These are phyloP conservation scores for Candida methanosorbosa DNA, from an alignment of 805 yeast genomes.

Conservation along the genomic window DNA sequence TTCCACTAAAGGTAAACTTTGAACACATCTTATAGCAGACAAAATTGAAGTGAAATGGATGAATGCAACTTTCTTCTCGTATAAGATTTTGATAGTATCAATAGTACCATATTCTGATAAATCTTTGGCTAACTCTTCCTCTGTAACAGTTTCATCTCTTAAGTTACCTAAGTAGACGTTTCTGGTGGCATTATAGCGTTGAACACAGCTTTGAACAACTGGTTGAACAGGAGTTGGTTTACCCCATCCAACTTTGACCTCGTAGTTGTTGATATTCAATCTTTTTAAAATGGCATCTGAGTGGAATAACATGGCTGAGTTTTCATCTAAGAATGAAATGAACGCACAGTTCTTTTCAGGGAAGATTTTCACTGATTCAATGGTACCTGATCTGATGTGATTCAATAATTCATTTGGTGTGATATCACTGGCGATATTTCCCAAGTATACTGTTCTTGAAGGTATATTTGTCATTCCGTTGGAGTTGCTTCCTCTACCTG, in stretches of 20 bases:
- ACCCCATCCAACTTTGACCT: slow-evolving; percentile 91
- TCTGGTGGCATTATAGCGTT: slow-evolving; percentile 85
- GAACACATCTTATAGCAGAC: slow-evolving; percentile 81
- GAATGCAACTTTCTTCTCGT: slow-evolving; percentile 81
- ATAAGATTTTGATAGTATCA: slow-evolving; percentile 73
- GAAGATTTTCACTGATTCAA: slow-evolving; percentile 71
- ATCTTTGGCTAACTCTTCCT: slow-evolving; percentile 58
- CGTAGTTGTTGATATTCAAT: slow-evolving; percentile 70
- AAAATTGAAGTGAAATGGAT: slow-evolving; percentile 82
- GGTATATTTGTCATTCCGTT: slow-evolving; percentile 14
- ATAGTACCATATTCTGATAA: slow-evolving; percentile 70
- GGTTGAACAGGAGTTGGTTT: slow-evolving; percentile 69
- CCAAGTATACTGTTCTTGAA: slow-evolving; percentile 83
- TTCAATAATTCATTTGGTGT: slow-evolving; percentile 77
- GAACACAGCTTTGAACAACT: slow-evolving; percentile 65
- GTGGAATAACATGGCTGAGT: slow-evolving; percentile 83
- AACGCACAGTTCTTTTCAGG: slow-evolving; percentile 86
- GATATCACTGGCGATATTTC: slow-evolving; percentile 77
- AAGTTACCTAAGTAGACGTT: slow-evolving; percentile 85
- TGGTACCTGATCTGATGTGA: slow-evolving; percentile 85
- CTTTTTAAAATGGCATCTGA: slow-evolving; percentile 87
- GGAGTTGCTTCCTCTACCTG: neutral
- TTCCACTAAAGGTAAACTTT: slow-evolving; percentile 57
- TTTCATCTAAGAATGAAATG: slow-evolving; percentile 81
- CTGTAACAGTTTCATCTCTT: slow-evolving; percentile 50